Conservation (phyloP, 2,329 filamentous ascomycete genomes). For the Neofusicoccum kwambonambiense region DNA sequence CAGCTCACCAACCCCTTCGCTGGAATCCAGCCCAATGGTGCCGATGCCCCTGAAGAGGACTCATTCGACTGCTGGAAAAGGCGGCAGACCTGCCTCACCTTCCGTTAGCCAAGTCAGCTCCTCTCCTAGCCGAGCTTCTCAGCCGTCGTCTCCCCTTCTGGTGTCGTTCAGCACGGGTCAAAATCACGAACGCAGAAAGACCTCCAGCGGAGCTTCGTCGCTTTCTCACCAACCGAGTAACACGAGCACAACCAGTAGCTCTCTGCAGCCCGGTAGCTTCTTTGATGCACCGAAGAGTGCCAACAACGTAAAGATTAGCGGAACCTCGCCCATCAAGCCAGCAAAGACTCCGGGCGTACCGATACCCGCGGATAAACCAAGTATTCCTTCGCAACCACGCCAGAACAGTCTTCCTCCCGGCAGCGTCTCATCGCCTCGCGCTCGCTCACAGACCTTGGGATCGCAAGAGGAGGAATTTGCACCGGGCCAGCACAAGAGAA, state of each 20-base stretch:
- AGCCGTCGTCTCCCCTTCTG: conserved; percentile 85
- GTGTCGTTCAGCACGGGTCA: conserved; percentile 91
- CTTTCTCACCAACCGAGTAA: conserved; percentile 74
- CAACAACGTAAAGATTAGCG: conserved; percentile 50
- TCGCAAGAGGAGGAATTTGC: conserved; percentile 74
- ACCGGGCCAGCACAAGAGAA: conserved; percentile 75
- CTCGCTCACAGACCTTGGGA: conserved; percentile 86
- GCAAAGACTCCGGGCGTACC: conserved; percentile 44
- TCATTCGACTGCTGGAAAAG: conserved; percentile 73
- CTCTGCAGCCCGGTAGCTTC: conserved; percentile 68
- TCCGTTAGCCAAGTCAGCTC: conserved; percentile 79
- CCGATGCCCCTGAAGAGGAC: conserved; percentile 78
- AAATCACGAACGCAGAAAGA: conserved; percentile 81
- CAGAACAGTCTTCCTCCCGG: conserved; percentile 30
- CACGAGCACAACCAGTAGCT: conserved; percentile 50
- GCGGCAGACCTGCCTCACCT: conserved; percentile 75
- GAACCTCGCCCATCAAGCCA: conserved; percentile 54
- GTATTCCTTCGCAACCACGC: conserved; percentile 29
- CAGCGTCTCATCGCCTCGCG: conserved; percentile 55
- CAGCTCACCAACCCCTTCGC: conserved; percentile 59
- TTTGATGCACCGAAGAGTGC: conserved; percentile 68
- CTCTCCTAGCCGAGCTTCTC: conserved; percentile 82
- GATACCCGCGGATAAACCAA: conserved; percentile 43
- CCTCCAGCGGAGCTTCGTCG: conserved; percentile 83
- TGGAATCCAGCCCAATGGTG: conserved; percentile 83